Base-by-base conservation (phyloP, 2,329 filamentous ascomycete species). In the Calycina herbarum region DNA sequence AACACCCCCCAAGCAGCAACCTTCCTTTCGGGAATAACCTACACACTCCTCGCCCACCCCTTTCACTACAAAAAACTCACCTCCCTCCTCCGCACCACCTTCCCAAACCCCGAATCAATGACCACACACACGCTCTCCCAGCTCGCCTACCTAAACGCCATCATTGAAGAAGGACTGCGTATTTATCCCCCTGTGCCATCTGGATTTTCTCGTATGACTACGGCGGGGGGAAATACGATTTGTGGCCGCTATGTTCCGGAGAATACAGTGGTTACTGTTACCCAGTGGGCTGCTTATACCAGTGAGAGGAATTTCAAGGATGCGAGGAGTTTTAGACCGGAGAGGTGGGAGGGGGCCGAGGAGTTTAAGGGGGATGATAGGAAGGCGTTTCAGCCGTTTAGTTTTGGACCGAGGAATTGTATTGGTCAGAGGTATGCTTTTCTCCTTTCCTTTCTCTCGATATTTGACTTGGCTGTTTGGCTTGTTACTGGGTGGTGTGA, bases 71-170 rank as follows among this genome's bases (percentile, higher is more conserved):
- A 31, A 33, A 64, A 51, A 11, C 33, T 66, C 8, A 62, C 57
- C 13, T 17, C 57, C 17, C 60, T 64, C 15, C 38, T 68, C 29
- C 61, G 64, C 2, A 62, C 35, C 7, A 61, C 58, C 27, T 66
- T 68, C 17, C 3, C 58, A 8, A 17, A 4, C 24, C 57, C 57
- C 7, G 17, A n/a, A 7, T 42, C 62, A 13, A 68, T 68, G 24
- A 64, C 15, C 33, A 27, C 56, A 1, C 15, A 29, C 27, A 38
- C 5, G 11, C 38, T 62, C 11, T 29, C 58, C 8, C 51, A 54
- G 20, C 33, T 68, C 35, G 15, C 57, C 5, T 68, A 68, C 42
- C 75, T 82, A 2, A 72, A 72, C 6, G 79, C 79, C 5, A 79
- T 77, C 63, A 75, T 82, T 42, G 77, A 64, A 35, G 65, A 68